Evolutionary conservation across 108 stramenopile genomes (phyloP), one percentile per base, ranked within the genome.

Genomic region (Tribonema minus): DNA sequence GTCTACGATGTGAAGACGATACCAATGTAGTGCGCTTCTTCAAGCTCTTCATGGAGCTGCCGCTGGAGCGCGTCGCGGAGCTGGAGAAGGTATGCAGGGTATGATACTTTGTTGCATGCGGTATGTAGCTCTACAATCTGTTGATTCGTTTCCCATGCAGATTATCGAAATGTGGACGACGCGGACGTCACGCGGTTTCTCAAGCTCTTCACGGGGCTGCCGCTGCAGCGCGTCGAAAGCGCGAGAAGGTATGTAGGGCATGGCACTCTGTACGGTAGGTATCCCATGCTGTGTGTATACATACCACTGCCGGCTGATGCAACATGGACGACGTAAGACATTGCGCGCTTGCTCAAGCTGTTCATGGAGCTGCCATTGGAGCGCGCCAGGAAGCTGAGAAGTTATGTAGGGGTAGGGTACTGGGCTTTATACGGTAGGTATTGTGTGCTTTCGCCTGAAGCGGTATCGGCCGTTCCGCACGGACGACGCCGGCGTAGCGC

Each of bases 311-410:
- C n/a, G n/a, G n/a, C n/a, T n/a, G n/a, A n/a, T n/a, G 96, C 58
- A 96, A 95, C 75, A 94, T 93, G 7, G 87, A 85, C 38, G 98
- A 99, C 82, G 93, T 87, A n/a, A 26, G 95, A 95, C 86, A 93
- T 96, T 37, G 86, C 89, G 62, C 88, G 92, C 15, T 96, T 99
- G 65, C 61, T 97, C 71, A 95, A 95, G 81, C 82, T 96, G 33
- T 95, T 99, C 73, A 99, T 95, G 5, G 89, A 89, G 78, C 72
- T 97, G 38, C 91, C 92, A 3, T 70, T 96, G 83, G 89, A 91
- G 31, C 88, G 92, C 71, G 88, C 96, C 67, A 86, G 7, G 37
- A 37, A 29, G 33, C 71, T 29, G 75, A 76, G 46, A 15, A 76
- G 46, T 9, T 54, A n/a, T n/a, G n/a, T n/a, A n/a, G n/a, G n/a